Evolutionary conservation across 371 early-diverging fungal genomes (phyloP), one percentile per base, ranked within the genome.

Genomic region (Gilbertella persicaria): DNA sequence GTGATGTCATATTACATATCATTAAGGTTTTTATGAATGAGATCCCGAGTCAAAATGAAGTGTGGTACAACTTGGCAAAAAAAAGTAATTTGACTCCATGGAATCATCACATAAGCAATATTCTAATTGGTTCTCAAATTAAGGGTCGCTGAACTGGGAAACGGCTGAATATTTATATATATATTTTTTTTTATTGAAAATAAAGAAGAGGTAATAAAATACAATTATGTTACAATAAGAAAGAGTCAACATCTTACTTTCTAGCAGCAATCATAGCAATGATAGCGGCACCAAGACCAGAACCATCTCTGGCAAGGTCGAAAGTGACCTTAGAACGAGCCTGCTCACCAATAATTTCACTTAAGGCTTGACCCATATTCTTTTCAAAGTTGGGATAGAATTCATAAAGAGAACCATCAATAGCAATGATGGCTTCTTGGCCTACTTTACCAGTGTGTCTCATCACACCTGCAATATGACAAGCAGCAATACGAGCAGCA

Each of bases 321-420:
- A 77, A 67, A 20, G 44, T 64, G 78, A 68, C 63, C 61, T 68
- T 66, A 49, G 61, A 47, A 29, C 59, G 56, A 41, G 58, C 59
- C 28, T 69, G 52, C 48, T 79, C 80, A 30, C 94, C 94, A 48
- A 94, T 71, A 51, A 92, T 56, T 60, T 89, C 88, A 26, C 71
- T 62, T 50, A 93, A 60, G 19, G 91, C 87, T 24, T 73, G 71
- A 16, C 85, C 67, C 79, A 96, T 84, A 50, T 89, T 80, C 50
- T 85, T 73, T 45, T 86, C 87, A 70, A 91, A 97, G 73, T 82
- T 78, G 6, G 96, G 97, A 64, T 95, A 96, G 50, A 87, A 86
- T 72, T 93, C 91, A 73, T 87, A 98, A 56, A 98, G 72, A 29
- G 88, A 86, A 4, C 98, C 98, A 55, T 98, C 97, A 52, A 97